Evolutionary conservation across 2,329 filamentous ascomycete genomes (phyloP), one percentile per base, ranked within the genome.

Genomic region (Botrytis squamosa): DNA sequence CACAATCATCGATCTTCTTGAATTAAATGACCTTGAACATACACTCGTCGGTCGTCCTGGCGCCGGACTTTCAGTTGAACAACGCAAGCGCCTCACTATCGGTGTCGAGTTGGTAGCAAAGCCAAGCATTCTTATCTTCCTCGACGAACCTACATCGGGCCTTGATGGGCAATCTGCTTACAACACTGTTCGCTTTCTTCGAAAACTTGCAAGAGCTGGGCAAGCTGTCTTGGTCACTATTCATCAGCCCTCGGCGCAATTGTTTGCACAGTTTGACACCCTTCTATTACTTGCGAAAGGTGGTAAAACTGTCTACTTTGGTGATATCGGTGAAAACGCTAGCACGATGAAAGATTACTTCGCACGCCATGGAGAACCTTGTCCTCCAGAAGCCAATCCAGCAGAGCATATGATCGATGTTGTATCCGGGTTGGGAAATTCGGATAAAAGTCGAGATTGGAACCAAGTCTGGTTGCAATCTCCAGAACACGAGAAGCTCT

Each of bases 271-370:
- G 57, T 88, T 92, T 71, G 90, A 92, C 75, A 86, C 87, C 1
- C 82, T 92, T 2, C 83, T 92, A 0, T 90, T 92, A 81, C 85
- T 92, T 5, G 89, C 89, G 16, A 86, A 84, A 73, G 90, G 90
- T 49, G 90, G 90, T 1, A 88, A 86, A 79, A 92, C 89, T 0
- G 89, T 92, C 0, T 92, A 92, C 79, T 92, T 92, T 81, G 90
- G 90, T 12, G 85, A 91, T 4, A 88, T 92, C 62, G 91, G 91
- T 0, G 78, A 86, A 0, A 86, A 89, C 75, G 91, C 89, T 0
- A 82, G 83, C 3, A 88, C 83, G 0, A 81, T 92, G 65, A 84
- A 89, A 0, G 82, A 84, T 52, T 92, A 92, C 81, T 94, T 95
- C 75, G 88, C 81, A n/a, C 80, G 80, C 3, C 25, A 52, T n/a